phyloP scores from a whole-genome alignment of 208 protist genomes.

The Vickermania ingenoplastis region DNA sequence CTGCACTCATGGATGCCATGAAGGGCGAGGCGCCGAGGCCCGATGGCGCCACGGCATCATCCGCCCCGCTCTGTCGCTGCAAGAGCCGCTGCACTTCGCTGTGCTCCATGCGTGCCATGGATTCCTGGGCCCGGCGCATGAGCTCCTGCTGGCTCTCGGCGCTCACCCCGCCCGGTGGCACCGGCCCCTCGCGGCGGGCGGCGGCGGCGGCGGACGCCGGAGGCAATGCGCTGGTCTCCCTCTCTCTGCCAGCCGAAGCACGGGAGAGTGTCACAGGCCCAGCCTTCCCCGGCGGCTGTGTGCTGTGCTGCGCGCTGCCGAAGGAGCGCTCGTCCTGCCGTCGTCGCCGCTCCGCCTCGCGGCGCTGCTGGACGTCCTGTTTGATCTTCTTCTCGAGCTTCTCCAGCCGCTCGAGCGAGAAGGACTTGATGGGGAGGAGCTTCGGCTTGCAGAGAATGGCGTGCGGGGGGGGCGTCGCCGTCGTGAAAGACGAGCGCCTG shows the following conservation, averaged over 20 bases:
- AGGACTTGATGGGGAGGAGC: conserved; percentile 95
- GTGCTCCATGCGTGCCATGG: too few species aligned
- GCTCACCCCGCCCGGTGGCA: too few species aligned
- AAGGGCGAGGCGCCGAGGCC: too few species aligned
- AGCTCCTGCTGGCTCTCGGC: too few species aligned
- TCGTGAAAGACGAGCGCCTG: conserved; percentile 77
- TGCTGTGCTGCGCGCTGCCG: not conserved
- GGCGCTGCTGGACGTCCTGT: conserved; percentile 35
- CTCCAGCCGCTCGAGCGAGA: conserved; percentile 90
- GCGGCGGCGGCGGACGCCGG: not conserved
- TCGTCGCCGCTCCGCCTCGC: conserved; percentile 21
- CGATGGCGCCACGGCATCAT: too few species aligned
- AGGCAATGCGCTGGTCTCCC: conserved; percentile 20
- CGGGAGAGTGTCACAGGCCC: too few species aligned
- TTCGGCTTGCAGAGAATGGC: conserved; percentile 92
- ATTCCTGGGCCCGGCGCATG: too few species aligned
- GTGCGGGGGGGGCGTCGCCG: conserved; percentile 50
- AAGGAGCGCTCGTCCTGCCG: conserved; percentile 1
- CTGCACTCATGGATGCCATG: not conserved
- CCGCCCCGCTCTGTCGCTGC: too few species aligned
- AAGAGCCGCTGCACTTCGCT: too few species aligned
- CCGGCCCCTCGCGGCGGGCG: not conserved
- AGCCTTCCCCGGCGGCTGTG: not conserved
- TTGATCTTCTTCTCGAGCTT: conserved; percentile 72
- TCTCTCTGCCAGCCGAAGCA: not conserved